Base-by-base conservation (phyloP, 495 filamentous ascomycete species). In the Aspergillus egyptiacus region DNA sequence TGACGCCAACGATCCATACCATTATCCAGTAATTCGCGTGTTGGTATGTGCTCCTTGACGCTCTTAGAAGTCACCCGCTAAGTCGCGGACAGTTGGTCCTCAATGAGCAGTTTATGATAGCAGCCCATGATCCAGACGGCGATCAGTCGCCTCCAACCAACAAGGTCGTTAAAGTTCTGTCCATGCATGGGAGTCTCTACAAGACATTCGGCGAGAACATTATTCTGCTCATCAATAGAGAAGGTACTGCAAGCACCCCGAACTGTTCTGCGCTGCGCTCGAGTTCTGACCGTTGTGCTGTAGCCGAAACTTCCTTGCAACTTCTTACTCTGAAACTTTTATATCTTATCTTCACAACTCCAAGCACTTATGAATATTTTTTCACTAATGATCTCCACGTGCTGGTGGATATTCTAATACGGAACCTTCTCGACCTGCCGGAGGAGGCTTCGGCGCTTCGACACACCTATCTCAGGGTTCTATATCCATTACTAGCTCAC, bases 181-280 rank as follows among this genome's bases (percentile, higher is more conserved):
- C 87, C 14, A 64, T 86, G 24, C 75, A 89, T 59, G 93, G 93
- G 3, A 77, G 80, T 32, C 67, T 72, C 11, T 97, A 88, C 68
- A 91, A 89, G 61, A 96, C 91, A 2, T 97, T 98, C 68, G 93
- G 93, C 44, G 91, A 96, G 68, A 97, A 97, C 63, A 87, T 98
- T 58, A 97, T 98, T 55, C 77, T 98, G 10, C 79, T 97, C 7
- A 80, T 98, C 30, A 98, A 98, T 64, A 86, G 93, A 54, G 93
- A 97, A 74, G 89, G 86, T 81, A 63, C 45, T 19, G n/a, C 18
- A 20, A 23, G 13, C 13, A 5, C 2, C 13, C 37, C 22, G 10
- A 9, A 4, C n/a, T 13, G 46, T 32, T 37, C 49, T 8, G 23
- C 18, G n/a, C n/a, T n/a, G 22, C 7, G 15, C 36, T 49, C 34